phyloP scores from a whole-genome alignment of 208 protist genomes.

The Crithidia expoeki region DNA sequence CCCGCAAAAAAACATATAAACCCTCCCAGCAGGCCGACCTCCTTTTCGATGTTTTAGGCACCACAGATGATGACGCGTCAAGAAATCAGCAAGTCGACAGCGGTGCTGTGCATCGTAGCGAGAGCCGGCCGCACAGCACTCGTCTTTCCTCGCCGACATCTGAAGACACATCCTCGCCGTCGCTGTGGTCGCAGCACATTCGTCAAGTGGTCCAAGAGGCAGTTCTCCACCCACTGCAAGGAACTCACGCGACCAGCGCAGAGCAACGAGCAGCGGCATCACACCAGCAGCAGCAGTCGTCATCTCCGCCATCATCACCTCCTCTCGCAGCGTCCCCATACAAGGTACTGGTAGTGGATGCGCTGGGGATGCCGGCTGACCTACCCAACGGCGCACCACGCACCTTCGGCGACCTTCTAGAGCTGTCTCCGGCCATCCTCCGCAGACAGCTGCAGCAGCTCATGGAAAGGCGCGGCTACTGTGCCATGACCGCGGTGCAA shows the following conservation, averaged over 20 bases:
- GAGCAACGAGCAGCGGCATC: background rate
- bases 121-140: too few relatives aligned
- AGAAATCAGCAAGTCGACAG: background rate
- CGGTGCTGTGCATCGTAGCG: background rate
- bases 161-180: background rate
- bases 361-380: conserved; percentile 78
- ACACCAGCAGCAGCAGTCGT: background rate
- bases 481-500: conserved; percentile 64
- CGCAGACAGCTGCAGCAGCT: conserved; percentile 48
- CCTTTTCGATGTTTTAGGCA: conserved; percentile 16
- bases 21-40: conserved; percentile 3
- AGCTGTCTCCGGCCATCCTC: conserved; percentile 51
- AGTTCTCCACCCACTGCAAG: conserved; percentile 27
- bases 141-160: too few relatives aligned
- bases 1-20: too few relatives aligned
- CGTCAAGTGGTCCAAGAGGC: conserved; percentile 35
- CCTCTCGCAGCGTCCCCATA: conserved; percentile 25
- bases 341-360: conserved; percentile 65
- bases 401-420: conserved; percentile 58
- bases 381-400: conserved; percentile 41
- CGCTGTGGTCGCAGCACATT: conserved; percentile 26
- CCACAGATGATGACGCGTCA: background rate
- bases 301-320: background rate
- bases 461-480: conserved; percentile 38
- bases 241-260: background rate